phyloP scores from a whole-genome alignment of 1,284 basidiomycete species.

The Microbotryum saponariae region DNA sequence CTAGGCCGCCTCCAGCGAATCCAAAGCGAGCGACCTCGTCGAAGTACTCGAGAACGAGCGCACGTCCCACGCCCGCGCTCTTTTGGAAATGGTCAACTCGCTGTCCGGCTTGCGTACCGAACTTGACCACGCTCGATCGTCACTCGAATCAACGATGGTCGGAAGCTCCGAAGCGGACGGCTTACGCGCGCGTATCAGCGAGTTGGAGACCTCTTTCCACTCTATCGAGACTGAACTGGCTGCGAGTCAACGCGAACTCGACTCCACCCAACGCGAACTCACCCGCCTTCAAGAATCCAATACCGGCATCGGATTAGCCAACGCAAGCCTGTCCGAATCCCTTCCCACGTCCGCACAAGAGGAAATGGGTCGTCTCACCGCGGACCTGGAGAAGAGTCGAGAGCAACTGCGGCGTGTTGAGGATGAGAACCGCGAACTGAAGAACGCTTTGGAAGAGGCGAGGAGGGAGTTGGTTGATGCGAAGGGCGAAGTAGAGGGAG shows the following conservation, averaged over 20 bases:
- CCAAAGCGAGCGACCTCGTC: background rate
- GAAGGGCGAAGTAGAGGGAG: slow-evolving; percentile 5
- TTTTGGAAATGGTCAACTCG: too few species aligned
- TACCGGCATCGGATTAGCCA: slow-evolving; percentile 4
- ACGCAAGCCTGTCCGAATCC: slow-evolving; percentile 3
- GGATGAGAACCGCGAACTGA: slow-evolving; percentile 6
- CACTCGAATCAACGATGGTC: background rate
- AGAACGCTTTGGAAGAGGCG: slow-evolving; percentile 20
- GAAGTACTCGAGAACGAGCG: background rate
- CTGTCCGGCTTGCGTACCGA: background rate
- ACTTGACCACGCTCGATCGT: background rate
- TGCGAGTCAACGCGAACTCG: slow-evolving; percentile 14
- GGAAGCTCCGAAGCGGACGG: too few species aligned
- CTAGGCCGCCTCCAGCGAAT: slow-evolving; percentile 2
- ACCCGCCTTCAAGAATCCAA: slow-evolving; percentile 7
- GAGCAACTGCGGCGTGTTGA: slow-evolving; percentile 10
- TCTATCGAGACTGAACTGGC: background rate
- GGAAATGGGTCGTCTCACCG: background rate
- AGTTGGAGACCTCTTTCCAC: too few species aligned
- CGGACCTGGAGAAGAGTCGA: slow-evolving; percentile 15
- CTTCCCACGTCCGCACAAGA: slow-evolving; percentile 2
- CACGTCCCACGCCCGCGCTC: too few species aligned
- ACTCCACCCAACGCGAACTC: slow-evolving; percentile 9
- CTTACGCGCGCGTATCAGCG: too few species aligned
- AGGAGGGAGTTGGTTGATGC: slow-evolving; percentile 20